Percentiles rank a stretch among this genome's conserved stretches.
Conservation (phyloP, 2,329 filamentous ascomycete species). For the Aspergillus sp. region DNA sequence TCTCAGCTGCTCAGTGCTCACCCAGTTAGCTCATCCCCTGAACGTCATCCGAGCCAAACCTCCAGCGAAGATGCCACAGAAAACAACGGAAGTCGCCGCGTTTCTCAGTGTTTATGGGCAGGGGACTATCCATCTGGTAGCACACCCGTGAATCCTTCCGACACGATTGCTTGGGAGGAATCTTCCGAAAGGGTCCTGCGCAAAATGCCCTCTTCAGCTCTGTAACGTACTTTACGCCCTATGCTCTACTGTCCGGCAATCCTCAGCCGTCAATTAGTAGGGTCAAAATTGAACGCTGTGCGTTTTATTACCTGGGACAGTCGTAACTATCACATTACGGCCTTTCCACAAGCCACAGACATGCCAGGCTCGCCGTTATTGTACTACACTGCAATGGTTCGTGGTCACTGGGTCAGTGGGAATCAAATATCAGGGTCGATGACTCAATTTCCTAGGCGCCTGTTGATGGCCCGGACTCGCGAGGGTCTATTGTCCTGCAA, state of each 20-base stretch:
- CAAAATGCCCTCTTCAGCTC: not conserved
- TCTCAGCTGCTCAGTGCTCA: not conserved
- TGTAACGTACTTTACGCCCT: not conserved
- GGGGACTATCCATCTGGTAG: slow-evolving; percentile 5
- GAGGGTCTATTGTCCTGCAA: not conserved
- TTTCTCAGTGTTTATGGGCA: slow-evolving; percentile 1
- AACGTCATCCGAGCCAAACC: not conserved
- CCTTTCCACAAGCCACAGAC: not conserved
- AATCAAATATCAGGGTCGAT: not conserved
- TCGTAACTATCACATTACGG: not conserved
- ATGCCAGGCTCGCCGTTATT: not conserved
- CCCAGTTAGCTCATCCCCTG: not conserved
- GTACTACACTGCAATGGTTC: slow-evolving; percentile 10
- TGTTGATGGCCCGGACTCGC: not conserved
- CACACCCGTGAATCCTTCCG: slow-evolving; percentile 17
- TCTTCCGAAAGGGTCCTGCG: slow-evolving; percentile 20
- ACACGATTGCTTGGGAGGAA: slow-evolving; percentile 16
- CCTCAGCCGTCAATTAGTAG: too few species aligned
- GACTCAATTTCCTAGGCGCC: not conserved
- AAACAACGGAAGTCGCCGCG: slow-evolving; percentile 14
- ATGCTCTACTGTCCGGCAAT: not conserved
- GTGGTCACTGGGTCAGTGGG: not conserved
- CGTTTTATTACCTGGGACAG: not conserved
- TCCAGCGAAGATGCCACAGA: not conserved
- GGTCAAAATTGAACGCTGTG: not conserved